A percentile compares a stretch with the other conserved stretches of the same genome.
These are phyloP conservation scores for Teunomyces stri DNA, from an alignment of 805 yeast genomes.

Conservation along the genomic window DNA sequence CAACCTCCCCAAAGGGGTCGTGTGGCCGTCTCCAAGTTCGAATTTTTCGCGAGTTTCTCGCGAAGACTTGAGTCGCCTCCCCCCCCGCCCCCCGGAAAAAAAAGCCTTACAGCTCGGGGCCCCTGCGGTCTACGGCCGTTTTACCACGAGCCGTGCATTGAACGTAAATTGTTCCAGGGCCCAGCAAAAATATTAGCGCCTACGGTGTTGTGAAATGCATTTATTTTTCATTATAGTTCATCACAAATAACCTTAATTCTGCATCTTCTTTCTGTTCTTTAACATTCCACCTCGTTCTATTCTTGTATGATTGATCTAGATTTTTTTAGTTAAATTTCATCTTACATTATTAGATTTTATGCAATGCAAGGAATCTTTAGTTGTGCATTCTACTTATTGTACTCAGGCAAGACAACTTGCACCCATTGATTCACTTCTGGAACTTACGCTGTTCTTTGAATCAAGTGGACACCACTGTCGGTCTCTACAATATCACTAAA, in stretches of 20 bases:
- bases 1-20: not conserved
- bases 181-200: not conserved
- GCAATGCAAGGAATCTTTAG: not conserved
- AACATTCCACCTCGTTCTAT: too few relatives aligned
- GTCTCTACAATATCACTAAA: constrained; percentile 80
- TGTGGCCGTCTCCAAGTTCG: not conserved
- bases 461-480: constrained; percentile 86
- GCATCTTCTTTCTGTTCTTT: too few relatives aligned
- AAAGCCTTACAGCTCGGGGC: not conserved
- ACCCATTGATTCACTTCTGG: too few relatives aligned
- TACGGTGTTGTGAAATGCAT: not conserved
- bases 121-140: not conserved
- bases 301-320: too few relatives aligned
- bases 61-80: not conserved
- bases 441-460: constrained; percentile 72
- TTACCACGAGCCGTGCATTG: not conserved
- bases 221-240: not conserved
- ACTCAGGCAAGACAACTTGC: too few relatives aligned
- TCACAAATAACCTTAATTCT: too few relatives aligned
- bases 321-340: too few relatives aligned
- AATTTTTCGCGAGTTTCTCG: not conserved
- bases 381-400: not conserved
- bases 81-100: not conserved
- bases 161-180: not conserved
- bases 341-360: not conserved